Percentiles rank a stretch among this genome's conserved stretches.
These are phyloP conservation scores for Hortiboletus rubellus DNA, from an alignment of 1,284 basidiomycete genomes.

Conservation along the genomic window DNA sequence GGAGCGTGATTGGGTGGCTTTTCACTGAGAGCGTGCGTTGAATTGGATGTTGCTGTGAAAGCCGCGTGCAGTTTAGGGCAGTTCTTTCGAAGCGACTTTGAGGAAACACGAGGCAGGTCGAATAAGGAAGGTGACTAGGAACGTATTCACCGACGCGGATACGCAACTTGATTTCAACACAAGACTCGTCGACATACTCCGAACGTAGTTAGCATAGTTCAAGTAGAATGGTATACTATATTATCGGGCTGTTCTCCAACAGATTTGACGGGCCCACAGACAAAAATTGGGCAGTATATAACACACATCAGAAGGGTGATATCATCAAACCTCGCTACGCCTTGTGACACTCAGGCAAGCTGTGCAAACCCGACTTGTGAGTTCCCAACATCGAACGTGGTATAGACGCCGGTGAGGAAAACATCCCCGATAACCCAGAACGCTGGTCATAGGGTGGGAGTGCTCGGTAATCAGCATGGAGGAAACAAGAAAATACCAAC, in stretches of 20 bases:
- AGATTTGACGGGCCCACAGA: too few species aligned
- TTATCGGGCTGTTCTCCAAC: too few species aligned
- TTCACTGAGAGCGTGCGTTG: not conserved
- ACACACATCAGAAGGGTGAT: too few species aligned
- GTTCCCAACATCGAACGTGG: constrained; percentile 10
- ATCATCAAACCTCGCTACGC: too few species aligned
- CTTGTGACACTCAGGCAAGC: constrained; percentile 4
- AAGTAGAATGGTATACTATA: too few species aligned
- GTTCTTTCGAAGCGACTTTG: not conserved
- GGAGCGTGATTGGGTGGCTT: not conserved
- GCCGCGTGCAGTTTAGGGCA: not conserved
- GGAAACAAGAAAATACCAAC: not conserved
- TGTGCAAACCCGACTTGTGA: constrained; percentile 15
- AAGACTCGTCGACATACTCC: too few species aligned
- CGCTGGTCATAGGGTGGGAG: not conserved
- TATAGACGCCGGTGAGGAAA: constrained; percentile 16
- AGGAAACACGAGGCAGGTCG: not conserved
- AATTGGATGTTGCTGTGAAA: not conserved
- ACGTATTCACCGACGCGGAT: too few species aligned
- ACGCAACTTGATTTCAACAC: too few species aligned
- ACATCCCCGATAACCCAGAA: constrained; percentile 15
- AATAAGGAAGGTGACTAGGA: not conserved
- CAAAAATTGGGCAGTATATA: too few species aligned
- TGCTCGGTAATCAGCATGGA: not conserved
- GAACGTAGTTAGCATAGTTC: too few species aligned